Percentiles rank a stretch among this genome's conserved stretches.
phyloP scores from a whole-genome alignment of 2,329 filamentous ascomycete species.

The Simplicillium aogashimaense region DNA sequence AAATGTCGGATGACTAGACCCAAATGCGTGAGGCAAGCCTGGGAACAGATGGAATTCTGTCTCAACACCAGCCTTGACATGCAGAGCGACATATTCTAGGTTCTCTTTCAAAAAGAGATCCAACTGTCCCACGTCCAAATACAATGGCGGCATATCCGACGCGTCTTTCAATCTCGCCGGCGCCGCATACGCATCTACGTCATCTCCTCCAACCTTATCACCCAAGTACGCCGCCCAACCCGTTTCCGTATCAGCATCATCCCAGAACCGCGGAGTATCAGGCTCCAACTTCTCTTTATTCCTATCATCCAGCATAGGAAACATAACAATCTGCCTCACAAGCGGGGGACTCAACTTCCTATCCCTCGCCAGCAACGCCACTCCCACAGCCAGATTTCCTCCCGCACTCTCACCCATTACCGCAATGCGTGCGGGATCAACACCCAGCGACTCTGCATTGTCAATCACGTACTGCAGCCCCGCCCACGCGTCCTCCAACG shows the following conservation, averaged over 20 bases:
- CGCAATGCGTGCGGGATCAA: slow-evolving; percentile 32
- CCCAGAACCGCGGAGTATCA: background rate
- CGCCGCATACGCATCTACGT: background rate
- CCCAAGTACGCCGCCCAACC: background rate
- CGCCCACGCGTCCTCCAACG: slow-evolving; percentile 43
- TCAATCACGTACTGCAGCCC: slow-evolving; percentile 32
- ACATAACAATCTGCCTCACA: slow-evolving; percentile 40
- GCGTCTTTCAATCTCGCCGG: slow-evolving; percentile 10
- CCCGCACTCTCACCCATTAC: slow-evolving; percentile 30
- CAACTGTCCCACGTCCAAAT: slow-evolving; percentile 22
- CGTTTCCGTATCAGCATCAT: background rate
- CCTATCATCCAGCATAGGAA: slow-evolving; percentile 48
- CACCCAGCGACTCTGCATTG: slow-evolving; percentile 1
- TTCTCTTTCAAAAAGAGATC: slow-evolving; percentile 25
- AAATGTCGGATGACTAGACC: background rate
- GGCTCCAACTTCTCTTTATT: background rate
- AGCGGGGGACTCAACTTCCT: slow-evolving; percentile 6
- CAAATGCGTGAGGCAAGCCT: slow-evolving; percentile 13
- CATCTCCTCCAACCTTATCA: background rate
- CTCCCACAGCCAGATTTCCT: slow-evolving; percentile 6
- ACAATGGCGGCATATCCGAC: slow-evolving; percentile 19
- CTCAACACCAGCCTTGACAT: slow-evolving; percentile 18
- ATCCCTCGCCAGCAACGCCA: slow-evolving; percentile 1
- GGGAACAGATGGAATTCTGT: slow-evolving; percentile 26
- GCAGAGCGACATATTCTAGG: slow-evolving; percentile 15